Conservation (phyloP, 495 filamentous ascomycete species). For the Penicillium odoratum region DNA sequence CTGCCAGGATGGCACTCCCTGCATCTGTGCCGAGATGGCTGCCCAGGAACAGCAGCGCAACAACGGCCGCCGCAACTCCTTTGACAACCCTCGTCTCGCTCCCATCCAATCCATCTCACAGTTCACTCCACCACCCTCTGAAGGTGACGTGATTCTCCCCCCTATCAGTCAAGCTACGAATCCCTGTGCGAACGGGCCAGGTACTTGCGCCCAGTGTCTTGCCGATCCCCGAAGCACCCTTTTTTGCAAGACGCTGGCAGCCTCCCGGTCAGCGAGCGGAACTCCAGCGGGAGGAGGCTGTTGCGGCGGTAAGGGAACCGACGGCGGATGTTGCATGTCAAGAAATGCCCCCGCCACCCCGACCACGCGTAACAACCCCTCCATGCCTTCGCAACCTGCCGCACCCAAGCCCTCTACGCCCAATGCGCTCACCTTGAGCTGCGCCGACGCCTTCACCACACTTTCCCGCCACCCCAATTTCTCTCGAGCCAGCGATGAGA, state of each 20-base stretch:
- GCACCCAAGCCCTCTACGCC: slow-evolving; percentile 30
- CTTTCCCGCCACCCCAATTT: slow-evolving; percentile 79
- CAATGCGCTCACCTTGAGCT: slow-evolving; percentile 52
- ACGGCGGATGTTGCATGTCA: slow-evolving; percentile 55
- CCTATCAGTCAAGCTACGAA: slow-evolving; percentile 47
- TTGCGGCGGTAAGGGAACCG: slow-evolving; percentile 50
- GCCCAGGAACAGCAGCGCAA: slow-evolving; percentile 43
- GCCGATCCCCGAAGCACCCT: slow-evolving; percentile 75
- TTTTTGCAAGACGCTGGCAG: slow-evolving; percentile 83
- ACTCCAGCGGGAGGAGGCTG: slow-evolving; percentile 48
- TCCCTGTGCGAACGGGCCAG: slow-evolving; percentile 69
- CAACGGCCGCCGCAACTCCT: slow-evolving; percentile 25
- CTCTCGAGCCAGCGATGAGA: slow-evolving; percentile 70
- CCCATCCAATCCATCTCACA: slow-evolving; percentile 53
- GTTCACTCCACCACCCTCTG: slow-evolving; percentile 70
- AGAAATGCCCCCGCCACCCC: slow-evolving; percentile 31
- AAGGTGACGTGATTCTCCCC: slow-evolving; percentile 55
- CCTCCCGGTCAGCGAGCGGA: slow-evolving; percentile 53
- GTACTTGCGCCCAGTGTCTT: slow-evolving; percentile 77
- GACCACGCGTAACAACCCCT: slow-evolving; percentile 28
- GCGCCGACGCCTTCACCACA: slow-evolving; percentile 81
- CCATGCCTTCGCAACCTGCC: slow-evolving; percentile 27
- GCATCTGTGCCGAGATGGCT: slow-evolving; percentile 77
- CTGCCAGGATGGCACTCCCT: slow-evolving; percentile 80
- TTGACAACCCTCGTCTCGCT: slow-evolving; percentile 49